Evolutionary conservation across 129 eudicot genomes (phyloP), one percentile per base, ranked within the genome.

Genomic region (Kitagawia praeruptora): DNA sequence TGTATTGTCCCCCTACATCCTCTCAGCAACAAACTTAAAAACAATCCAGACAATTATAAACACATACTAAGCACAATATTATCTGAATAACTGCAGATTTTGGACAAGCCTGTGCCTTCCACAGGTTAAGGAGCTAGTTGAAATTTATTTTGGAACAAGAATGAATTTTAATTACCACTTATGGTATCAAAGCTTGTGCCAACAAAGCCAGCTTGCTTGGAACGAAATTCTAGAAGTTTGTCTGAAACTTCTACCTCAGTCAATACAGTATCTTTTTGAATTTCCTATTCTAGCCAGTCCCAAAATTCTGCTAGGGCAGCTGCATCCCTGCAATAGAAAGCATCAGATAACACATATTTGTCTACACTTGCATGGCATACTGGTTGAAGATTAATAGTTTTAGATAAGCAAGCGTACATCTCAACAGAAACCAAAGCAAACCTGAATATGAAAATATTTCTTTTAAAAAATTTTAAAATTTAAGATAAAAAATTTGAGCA

Each of bases 181-280:
- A 95, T 95, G 67, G 99, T 95, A 84, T 92, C 97, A 16, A 95
- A 95, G 84, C 99, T 95, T 48, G 97, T 92, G 81, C 86, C 99
- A 71, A 92, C 45, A 89, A 95, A 95, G 77, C 96, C 97, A 81
- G 86, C 87, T 83, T 95, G 97, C 42, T 56, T 86, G 75, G 95
- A 85, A 81, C 99, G 99, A 85, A 92, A 92, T 71, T 90, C 96
- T 79, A 90, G 95, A 79, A 95, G 97, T 82, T 90, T 89, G 80
- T 90, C 99, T 28, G 96, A 85, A 82, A 95, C 99, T 80, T 89
- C 94, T 45, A 95, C 91, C 82, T 95, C 99, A 28, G 99, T 92
- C 58, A 95, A 78, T 70, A 82, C 77, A 47, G 54, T 88, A 40
- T 83, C 85, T 58, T 87, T 86, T 70, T 81, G 80, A 70, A 95